Conservation (phyloP, 768 basidiomycete species). For the Macrolepiota fuliginosa region DNA sequence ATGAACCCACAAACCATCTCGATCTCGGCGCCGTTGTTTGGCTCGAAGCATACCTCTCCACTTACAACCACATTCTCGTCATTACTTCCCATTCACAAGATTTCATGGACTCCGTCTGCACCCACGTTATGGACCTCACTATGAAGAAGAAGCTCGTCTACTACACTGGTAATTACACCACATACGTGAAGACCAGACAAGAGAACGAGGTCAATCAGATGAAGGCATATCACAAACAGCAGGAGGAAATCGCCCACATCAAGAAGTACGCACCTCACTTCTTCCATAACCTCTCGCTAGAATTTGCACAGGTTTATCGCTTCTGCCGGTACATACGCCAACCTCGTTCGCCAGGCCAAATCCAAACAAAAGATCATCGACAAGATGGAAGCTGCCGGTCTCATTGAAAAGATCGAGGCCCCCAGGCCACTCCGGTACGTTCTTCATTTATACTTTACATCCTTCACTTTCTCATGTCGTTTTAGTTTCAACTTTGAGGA, state of each 20-base stretch:
- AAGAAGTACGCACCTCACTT: slow-evolving; percentile 67
- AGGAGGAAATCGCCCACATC: slow-evolving; percentile 97
- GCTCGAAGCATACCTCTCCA: slow-evolving; percentile 96
- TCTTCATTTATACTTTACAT: background rate
- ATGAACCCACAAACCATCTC: slow-evolving; percentile 91
- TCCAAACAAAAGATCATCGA: slow-evolving; percentile 99
- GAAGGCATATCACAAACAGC: slow-evolving; percentile 99
- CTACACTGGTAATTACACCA: slow-evolving; percentile 95
- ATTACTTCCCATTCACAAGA: slow-evolving; percentile 99
- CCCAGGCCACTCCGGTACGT: slow-evolving; percentile 59
- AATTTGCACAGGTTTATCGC: slow-evolving; percentile 77
- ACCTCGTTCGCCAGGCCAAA: slow-evolving; percentile 97
- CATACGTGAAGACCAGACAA: slow-evolving; percentile 92
- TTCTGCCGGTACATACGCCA: slow-evolving; percentile 99
- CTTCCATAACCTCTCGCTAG: slow-evolving; percentile 12
- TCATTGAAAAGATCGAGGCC: slow-evolving; percentile 87
- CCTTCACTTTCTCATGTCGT: background rate
- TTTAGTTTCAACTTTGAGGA: slow-evolving; percentile 92
- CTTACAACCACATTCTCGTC: slow-evolving; percentile 98
- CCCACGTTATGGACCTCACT: slow-evolving; percentile 97
- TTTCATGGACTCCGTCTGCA: slow-evolving; percentile 98
- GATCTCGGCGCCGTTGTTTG: slow-evolving; percentile 98
- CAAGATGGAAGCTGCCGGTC: slow-evolving; percentile 99
- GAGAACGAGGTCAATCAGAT: slow-evolving; percentile 99
- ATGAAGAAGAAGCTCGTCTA: slow-evolving; percentile 89